Base-by-base conservation (phyloP, 2,329 filamentous ascomycete genomes). In the Fulvia fulva region DNA sequence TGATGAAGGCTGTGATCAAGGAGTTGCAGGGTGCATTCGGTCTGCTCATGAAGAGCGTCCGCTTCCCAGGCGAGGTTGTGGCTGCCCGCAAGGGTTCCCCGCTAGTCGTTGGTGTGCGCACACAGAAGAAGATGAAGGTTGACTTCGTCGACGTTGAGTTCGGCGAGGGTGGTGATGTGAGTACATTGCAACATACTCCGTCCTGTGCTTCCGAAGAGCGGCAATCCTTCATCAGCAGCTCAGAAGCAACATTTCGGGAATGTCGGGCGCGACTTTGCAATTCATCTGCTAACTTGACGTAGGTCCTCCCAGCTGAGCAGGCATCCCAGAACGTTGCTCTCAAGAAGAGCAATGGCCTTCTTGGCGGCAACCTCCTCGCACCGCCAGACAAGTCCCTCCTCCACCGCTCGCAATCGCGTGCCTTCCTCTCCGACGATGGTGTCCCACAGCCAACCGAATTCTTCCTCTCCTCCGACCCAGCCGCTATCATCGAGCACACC, bases 111-210 rank as follows among this genome's bases (percentile, higher is more conserved):
- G 94, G 94, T 79, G 94, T 99, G 74, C 90, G 91, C 80, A 97
- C 94, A 57, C 84, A 91, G 78, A 95, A 89, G 83, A 96, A 96
- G 81, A 97, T 99, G 94, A 99, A 97, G 88, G 94, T 99, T 63
- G 94, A 99, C 80, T 99, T 99, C 72, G 94, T 99, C 74, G 94
- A 99, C 75, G 94, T 99, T 62, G 94, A 99, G 80, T 97, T 93
- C 76, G 89, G 88, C 53, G 91, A 96, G 71, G 91, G 96, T 70
- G 87, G 87, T 71, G 82, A 81, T 66, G 84, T 41, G 37, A 41
- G 37, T 41, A n/a, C 37, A 41, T n/a, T 41, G 8, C 37, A 41
- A n/a, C n/a, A n/a, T n/a, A 41, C 19, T n/a, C n/a, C 37, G 7
- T 16, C 14, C 16, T n/a, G 14, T 19, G 1, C 16, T 3, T 16